A percentile compares a stretch with the other conserved stretches of the same genome.
These are phyloP conservation scores for Aspergillus udagawae DNA, from an alignment of 2,329 filamentous ascomycete genomes.

Conservation along the genomic window DNA sequence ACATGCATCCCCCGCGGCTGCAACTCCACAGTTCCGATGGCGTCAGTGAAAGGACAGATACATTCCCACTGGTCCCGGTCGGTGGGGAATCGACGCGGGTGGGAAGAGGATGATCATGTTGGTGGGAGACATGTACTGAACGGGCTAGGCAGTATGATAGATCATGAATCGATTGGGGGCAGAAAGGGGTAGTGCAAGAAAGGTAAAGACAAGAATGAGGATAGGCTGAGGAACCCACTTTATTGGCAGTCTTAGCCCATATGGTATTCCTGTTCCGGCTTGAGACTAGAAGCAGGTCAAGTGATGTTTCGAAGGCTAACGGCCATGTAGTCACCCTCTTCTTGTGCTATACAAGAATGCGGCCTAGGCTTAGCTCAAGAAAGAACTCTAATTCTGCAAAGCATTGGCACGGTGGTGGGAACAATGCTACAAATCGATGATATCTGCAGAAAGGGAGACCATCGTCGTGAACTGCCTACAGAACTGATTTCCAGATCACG, in stretches of 20 bases:
- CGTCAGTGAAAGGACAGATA: not conserved
- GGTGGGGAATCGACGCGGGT: not conserved
- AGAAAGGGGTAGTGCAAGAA: not conserved
- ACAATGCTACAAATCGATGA: not conserved
- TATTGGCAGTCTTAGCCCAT: not conserved
- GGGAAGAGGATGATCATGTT: not conserved
- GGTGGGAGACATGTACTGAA: not conserved
- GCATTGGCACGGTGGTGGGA: not conserved
- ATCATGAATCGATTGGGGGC: not conserved
- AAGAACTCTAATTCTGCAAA: not conserved
- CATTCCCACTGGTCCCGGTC: not conserved
- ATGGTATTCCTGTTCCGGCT: not conserved
- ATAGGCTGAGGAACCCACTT: not conserved
- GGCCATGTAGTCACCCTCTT: not conserved
- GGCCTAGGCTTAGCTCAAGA: not conserved
- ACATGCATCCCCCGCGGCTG: not conserved
- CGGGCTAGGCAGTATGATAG: not conserved
- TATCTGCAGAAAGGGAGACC: not conserved
- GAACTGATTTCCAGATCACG: not conserved
- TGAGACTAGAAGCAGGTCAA: not conserved
- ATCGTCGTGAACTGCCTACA: not conserved
- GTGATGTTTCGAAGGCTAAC: not conserved
- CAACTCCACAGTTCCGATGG: not conserved
- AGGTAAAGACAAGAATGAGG: not conserved
- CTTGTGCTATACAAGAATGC: not conserved